phyloP scores from a whole-genome alignment of 495 filamentous ascomycete genomes.

The Aspergillus steynii region DNA sequence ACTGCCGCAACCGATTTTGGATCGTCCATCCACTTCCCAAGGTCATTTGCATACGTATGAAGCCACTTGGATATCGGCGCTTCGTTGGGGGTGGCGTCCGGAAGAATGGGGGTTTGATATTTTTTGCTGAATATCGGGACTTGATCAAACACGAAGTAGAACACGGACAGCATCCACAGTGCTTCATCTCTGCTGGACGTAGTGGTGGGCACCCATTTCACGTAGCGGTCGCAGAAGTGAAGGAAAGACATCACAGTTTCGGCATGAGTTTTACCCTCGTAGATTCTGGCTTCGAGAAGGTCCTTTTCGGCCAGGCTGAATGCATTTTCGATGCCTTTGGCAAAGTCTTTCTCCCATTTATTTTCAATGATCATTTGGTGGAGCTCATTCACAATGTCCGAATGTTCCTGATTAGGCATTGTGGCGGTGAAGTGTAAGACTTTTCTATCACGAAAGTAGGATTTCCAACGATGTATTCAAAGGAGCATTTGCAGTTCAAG shows the following conservation, averaged over 20 bases:
- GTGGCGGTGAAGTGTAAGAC: neutral
- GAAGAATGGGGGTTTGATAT: neutral
- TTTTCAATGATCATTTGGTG: neutral
- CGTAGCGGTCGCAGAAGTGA: conserved; percentile 2
- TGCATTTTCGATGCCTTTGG: neutral
- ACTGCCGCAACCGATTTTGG: neutral
- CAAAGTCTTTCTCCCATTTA: neutral
- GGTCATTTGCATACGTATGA: neutral
- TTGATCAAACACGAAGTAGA: conserved; percentile 2
- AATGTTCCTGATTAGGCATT: neutral
- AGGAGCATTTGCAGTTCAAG: conserved; percentile 1
- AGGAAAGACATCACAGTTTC: conserved; percentile 1
- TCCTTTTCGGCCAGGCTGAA: conserved; percentile 2
- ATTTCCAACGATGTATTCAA: neutral
- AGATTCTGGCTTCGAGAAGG: neutral
- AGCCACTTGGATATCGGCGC: neutral
- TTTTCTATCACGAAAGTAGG: neutral
- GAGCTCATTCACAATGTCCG: neutral
- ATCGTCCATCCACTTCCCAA: conserved; percentile 1
- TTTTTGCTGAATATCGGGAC: neutral
- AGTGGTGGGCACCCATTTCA: neutral
- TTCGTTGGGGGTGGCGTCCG: neutral
- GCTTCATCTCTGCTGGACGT: conserved; percentile 1
- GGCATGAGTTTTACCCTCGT: neutral
- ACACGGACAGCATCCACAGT: conserved; percentile 5